Evolutionary conservation across 1,284 basidiomycete genomes (phyloP).

Genomic region (Afroboletus lepidellus): DNA sequence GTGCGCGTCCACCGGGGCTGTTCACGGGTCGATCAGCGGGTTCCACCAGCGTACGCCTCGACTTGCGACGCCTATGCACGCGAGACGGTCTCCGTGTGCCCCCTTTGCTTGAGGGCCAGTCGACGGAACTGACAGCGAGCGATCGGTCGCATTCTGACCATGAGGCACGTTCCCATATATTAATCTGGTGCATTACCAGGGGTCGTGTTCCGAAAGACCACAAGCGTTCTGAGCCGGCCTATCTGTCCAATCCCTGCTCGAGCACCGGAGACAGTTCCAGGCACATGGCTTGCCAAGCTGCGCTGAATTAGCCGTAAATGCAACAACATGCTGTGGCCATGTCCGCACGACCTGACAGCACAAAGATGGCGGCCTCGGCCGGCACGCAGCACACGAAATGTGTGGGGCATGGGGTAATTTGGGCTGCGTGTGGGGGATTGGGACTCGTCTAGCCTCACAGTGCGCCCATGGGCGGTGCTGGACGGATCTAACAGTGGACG

Average conservation of each 20-base stretch:
- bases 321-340: constrained; percentile 12
- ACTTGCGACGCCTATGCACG: not conserved
- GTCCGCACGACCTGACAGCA: constrained; percentile 12
- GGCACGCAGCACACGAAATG: constrained; percentile 19
- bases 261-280: constrained; percentile 9
- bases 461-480: constrained; percentile 13
- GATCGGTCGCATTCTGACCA: constrained; percentile 2
- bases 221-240: not conserved
- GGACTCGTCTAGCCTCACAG: constrained; percentile 2
- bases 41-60: constrained; percentile 2
- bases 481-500: constrained; percentile 24
- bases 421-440: constrained; percentile 16
- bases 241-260: not conserved
- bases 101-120: constrained; percentile 1
- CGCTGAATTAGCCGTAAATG: constrained; percentile 8
- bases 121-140: constrained; percentile 10
- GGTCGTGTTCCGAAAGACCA: not conserved
- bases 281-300: constrained; percentile 15
- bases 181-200: constrained; percentile 1
- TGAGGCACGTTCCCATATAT: constrained; percentile 12
- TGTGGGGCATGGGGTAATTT: constrained; percentile 32
- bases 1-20: not conserved
- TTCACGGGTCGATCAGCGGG: not conserved
- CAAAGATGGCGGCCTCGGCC: constrained; percentile 27
- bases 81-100: not conserved